Conservation (phyloP, 2,329 filamentous ascomycete genomes). For the Rhynchosporium agropyri region DNA sequence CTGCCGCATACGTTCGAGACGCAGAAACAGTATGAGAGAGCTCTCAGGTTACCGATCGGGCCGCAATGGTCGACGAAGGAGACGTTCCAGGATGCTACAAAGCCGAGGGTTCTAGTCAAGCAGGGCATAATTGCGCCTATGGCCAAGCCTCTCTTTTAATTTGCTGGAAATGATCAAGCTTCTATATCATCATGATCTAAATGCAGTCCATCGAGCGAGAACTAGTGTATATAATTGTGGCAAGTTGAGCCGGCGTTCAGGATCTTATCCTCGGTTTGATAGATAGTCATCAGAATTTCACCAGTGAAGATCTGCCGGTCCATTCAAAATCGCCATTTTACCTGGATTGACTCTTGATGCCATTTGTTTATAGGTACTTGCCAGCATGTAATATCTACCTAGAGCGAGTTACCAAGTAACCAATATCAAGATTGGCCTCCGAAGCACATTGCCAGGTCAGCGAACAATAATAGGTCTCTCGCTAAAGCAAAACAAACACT, state of each 20-base stretch:
- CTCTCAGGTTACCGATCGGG: conserved; percentile 82
- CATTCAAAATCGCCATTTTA: too few relatives aligned
- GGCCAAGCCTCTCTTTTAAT: conserved; percentile 64
- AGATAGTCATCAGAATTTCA: too few relatives aligned
- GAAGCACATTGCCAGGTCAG: background rate
- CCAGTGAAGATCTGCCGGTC: too few relatives aligned
- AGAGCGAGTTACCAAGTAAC: background rate
- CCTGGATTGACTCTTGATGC: too few relatives aligned
- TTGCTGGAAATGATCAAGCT: background rate
- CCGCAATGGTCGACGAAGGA: conserved; percentile 97
- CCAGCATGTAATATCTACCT: background rate
- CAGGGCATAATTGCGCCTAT: conserved; percentile 88
- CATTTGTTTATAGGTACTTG: too few relatives aligned
- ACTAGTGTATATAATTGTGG: too few relatives aligned
- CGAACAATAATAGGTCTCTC: background rate
- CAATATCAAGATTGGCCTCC: background rate
- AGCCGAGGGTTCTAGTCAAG: conserved; percentile 87
- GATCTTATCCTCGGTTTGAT: too few relatives aligned
- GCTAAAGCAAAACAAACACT: background rate
- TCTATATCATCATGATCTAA: too few relatives aligned
- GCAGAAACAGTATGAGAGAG: conserved; percentile 85
- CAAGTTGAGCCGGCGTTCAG: too few relatives aligned
- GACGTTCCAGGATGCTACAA: conserved; percentile 85
- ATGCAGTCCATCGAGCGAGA: too few relatives aligned
- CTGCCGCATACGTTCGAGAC: conserved; percentile 91